These are phyloP conservation scores for Coniochaeta hoffmannii DNA, from an alignment of 2,329 filamentous ascomycete species.

Conservation along the genomic window DNA sequence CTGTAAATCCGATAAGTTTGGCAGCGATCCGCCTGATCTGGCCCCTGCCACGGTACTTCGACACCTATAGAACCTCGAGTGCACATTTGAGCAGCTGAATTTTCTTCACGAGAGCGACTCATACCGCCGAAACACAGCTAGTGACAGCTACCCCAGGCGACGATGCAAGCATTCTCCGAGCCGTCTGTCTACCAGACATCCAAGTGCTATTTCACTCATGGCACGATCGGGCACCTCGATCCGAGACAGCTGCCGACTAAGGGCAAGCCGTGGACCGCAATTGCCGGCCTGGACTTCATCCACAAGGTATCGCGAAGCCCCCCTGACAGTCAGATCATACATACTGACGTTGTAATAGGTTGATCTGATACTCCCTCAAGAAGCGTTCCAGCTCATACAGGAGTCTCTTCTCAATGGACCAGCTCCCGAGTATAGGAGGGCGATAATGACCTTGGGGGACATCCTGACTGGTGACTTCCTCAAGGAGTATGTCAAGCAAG, in stretches of 20 bases:
- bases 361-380: conserved; percentile 66
- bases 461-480: conserved; percentile 72
- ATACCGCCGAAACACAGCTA: neutral
- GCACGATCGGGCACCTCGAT: conserved; percentile 62
- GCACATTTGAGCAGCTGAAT: neutral
- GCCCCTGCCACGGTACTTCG: neutral
- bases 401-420: conserved; percentile 37
- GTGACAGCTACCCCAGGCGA: neutral
- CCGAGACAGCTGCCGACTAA: conserved; percentile 62
- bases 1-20: neutral
- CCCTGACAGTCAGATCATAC: neutral
- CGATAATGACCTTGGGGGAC: conserved; percentile 66
- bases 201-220: conserved; percentile 71
- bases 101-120: neutral
- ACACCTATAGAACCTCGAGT: neutral
- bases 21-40: neutral
- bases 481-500: conserved; percentile 74
- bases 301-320: conserved; percentile 40
- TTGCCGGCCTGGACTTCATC: conserved; percentile 58
- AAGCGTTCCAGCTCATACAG: conserved; percentile 47
- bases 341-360: conserved; percentile 31
- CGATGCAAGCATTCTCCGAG: conserved; percentile 37
- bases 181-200: conserved; percentile 44
- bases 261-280: conserved; percentile 67
- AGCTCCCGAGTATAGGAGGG: conserved; percentile 51